These are phyloP conservation scores for Tricholomella constricta DNA, from an alignment of 768 basidiomycete species.

Conservation along the genomic window DNA sequence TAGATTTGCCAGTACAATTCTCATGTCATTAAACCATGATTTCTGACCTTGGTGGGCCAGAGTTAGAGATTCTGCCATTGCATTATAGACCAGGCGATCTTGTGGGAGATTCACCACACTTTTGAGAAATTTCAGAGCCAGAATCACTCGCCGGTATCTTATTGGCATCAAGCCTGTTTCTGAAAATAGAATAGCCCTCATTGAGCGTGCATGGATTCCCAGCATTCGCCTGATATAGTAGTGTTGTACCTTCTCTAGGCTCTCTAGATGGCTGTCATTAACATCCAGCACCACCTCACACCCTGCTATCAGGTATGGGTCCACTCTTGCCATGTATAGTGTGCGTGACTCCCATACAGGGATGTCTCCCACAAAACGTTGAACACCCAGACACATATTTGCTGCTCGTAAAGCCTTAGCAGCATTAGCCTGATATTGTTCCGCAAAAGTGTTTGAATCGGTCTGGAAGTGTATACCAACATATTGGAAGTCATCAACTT, in stretches of 20 bases:
- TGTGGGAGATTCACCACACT: neutral
- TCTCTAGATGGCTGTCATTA: neutral
- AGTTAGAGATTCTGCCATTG: neutral
- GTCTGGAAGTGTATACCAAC: neutral
- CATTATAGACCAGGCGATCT: neutral
- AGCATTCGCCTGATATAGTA: neutral
- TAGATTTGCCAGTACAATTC: neutral
- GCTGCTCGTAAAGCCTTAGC: neutral
- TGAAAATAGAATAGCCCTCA: neutral
- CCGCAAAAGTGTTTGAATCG: neutral
- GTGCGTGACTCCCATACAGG: neutral
- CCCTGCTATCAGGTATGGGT: neutral
- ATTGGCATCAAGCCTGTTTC: slow-evolving; percentile 5
- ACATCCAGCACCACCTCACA: neutral
- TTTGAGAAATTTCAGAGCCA: neutral
- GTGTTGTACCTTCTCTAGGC: slow-evolving; percentile 1
- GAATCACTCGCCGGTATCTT: neutral
- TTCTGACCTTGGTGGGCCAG: neutral
- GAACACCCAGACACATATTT: neutral
- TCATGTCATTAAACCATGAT: neutral
- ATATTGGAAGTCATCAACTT: neutral
- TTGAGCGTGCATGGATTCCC: neutral
- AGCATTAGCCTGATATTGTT: neutral
- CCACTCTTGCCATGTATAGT: neutral
- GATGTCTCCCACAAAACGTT: neutral